Evolutionary conservation across 176 grass and related monocot species (phyloP).

Genomic region (Hordeum vulgare): DNA sequence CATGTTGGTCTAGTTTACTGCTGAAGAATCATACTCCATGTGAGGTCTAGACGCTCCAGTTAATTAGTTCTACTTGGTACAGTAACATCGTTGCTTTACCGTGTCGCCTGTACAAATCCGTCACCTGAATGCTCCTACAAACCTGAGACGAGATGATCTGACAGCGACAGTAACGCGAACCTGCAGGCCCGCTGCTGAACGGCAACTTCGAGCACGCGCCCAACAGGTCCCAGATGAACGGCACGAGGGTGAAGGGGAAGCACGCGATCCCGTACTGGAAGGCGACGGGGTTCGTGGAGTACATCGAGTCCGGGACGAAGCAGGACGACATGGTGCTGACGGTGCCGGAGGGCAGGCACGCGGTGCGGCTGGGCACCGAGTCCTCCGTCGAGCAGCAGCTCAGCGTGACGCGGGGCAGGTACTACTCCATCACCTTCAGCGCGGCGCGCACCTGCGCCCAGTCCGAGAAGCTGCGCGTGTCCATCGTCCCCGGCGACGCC

Average conservation of each 20-base stretch:
- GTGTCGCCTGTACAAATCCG: no score
- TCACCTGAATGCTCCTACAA: not conserved
- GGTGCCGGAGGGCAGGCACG: conserved; percentile 33
- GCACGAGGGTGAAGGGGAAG: not conserved
- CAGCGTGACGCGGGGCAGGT: not conserved
- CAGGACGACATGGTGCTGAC: conserved; percentile 21
- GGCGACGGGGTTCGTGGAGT: conserved; percentile 33
- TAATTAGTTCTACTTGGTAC: no score
- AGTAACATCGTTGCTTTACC: no score
- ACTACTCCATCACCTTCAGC: conserved; percentile 45
- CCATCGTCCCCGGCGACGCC: conserved; percentile 9
- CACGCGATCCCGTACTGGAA: conserved; percentile 28
- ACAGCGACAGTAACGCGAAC: not conserved
- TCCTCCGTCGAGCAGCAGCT: conserved; percentile 28
- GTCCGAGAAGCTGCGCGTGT: conserved; percentile 31
- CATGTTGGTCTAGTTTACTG: no score
- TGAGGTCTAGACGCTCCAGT: no score
- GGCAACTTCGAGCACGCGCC: conserved; percentile 35
- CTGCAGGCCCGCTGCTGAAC: conserved; percentile 28
- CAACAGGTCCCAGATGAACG: conserved; percentile 2
- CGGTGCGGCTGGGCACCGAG: conserved; percentile 35
- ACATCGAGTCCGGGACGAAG: conserved; percentile 21
- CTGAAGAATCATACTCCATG: no score
- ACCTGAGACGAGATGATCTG: not conserved
- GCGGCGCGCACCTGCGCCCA: conserved; percentile 42